Evolutionary conservation across 2,329 filamentous ascomycete genomes (phyloP).

Genomic region (Aspergillus ibericus): DNA sequence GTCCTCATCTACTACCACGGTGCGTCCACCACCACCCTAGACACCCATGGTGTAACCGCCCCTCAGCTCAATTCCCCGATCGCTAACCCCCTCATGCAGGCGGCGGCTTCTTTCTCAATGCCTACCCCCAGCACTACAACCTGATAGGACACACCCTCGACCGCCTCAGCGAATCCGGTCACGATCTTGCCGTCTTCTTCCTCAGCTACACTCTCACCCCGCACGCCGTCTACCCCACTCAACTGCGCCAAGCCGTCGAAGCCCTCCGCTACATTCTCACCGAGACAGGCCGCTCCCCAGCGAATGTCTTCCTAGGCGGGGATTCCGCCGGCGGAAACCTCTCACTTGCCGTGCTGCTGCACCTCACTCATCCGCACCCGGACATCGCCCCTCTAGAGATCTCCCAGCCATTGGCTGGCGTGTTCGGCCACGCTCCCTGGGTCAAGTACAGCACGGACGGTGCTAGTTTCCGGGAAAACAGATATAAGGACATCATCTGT

Average conservation of each 20-base stretch:
- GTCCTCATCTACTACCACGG: conserved; percentile 42
- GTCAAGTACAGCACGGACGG: conserved; percentile 47
- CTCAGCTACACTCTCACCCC: conserved; percentile 57
- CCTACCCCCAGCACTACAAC: conserved; percentile 42
- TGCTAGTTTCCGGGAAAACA: conserved; percentile 46
- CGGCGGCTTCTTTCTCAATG: conserved; percentile 55
- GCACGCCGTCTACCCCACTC: conserved; percentile 38
- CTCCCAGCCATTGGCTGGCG: conserved; percentile 43
- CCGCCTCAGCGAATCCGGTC: conserved; percentile 39
- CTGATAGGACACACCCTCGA: conserved; percentile 47
- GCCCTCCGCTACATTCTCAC: conserved; percentile 41
- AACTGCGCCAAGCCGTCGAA: conserved; percentile 40
- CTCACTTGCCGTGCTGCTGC: conserved; percentile 32
- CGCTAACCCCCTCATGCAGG: conserved; percentile 33
- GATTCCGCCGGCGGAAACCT: conserved; percentile 46
- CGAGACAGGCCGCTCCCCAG: conserved; percentile 30
- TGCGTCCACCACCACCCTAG: conserved; percentile 12
- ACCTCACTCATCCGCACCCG: conserved; percentile 55
- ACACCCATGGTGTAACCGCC: not conserved
- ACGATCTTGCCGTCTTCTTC: conserved; percentile 51
- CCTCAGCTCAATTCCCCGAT: not conserved
- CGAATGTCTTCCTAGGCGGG: conserved; percentile 38
- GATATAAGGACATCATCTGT: conserved; percentile 52
- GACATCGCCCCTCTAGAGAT: conserved; percentile 44
- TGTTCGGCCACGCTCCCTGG: conserved; percentile 59